Conservation (phyloP, 306 rosid genomes). For the Quercus agrifolia region DNA sequence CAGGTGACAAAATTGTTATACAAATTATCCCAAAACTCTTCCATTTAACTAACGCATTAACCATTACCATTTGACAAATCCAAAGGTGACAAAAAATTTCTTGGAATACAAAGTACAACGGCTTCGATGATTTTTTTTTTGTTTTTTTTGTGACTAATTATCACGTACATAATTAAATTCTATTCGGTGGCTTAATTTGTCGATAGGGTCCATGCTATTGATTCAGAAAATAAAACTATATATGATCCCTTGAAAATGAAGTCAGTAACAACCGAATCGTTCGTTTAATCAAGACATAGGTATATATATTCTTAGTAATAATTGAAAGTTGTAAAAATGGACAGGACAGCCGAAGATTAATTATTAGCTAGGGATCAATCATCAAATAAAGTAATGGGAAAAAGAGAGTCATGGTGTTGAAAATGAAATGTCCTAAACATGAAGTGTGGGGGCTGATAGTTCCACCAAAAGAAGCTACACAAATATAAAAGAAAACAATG, state of each 20-base stretch:
- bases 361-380: not conserved
- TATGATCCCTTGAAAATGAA: slow-evolving; percentile 1
- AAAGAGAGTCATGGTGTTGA: not conserved
- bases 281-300: not conserved
- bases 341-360: not conserved
- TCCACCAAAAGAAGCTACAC: not conserved
- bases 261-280: not conserved
- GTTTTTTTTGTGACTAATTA: slow-evolving; percentile 14
- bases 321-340: not conserved
- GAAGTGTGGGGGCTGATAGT: slow-evolving; percentile 4
- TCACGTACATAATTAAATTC: too few species aligned
- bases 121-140: not conserved
- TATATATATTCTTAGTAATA: too few species aligned
- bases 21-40: too few species aligned
- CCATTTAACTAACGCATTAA: too few species aligned
- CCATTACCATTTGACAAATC: too few species aligned
- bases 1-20: not conserved
- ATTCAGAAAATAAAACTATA: not conserved
- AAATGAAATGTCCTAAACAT: not conserved
- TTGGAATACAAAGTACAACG: not conserved
- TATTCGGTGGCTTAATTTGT: not conserved
- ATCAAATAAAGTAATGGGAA: not conserved
- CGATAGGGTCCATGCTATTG: slow-evolving; percentile 23
- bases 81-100: not conserved
- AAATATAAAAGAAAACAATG: not conserved